Percentiles rank a stretch among this genome's conserved stretches.
These are phyloP conservation scores for Daedaleopsis sinensis DNA, from an alignment of 768 basidiomycete genomes.

Conservation along the genomic window DNA sequence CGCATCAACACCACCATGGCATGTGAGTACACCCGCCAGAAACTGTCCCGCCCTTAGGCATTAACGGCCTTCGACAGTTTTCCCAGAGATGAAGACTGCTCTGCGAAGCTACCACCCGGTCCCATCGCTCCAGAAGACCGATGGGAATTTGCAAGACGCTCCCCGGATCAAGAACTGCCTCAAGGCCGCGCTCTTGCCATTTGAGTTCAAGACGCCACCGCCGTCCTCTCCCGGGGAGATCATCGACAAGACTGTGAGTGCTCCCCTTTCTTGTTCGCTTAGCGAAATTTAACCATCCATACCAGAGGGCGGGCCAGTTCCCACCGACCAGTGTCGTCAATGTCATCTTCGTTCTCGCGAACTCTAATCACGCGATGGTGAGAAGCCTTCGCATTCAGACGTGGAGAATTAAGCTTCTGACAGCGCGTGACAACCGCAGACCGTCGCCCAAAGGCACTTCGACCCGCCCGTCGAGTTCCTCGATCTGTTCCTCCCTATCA, in stretches of 20 bases:
- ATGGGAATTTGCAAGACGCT: slow-evolving; percentile 87
- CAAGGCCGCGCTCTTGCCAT: slow-evolving; percentile 76
- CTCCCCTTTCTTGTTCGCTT: slow-evolving; percentile 6
- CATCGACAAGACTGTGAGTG: slow-evolving; percentile 62
- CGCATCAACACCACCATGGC: slow-evolving; percentile 94
- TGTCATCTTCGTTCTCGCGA: slow-evolving; percentile 80
- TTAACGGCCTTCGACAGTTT: slow-evolving; percentile 53
- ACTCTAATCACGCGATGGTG: slow-evolving; percentile 70
- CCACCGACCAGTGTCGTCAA: slow-evolving; percentile 90
- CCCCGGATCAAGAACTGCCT: slow-evolving; percentile 91
- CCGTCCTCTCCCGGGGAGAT: slow-evolving; percentile 80
- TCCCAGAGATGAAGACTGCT: slow-evolving; percentile 92
- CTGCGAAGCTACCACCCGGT: slow-evolving; percentile 89
- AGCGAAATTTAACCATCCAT: slow-evolving; percentile 4
- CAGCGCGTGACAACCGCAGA: slow-evolving; percentile 24
- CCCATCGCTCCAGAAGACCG: slow-evolving; percentile 87
- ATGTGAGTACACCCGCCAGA: slow-evolving; percentile 49
- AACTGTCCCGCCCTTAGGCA: slow-evolving; percentile 5
- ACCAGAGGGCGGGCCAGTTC: slow-evolving; percentile 56
- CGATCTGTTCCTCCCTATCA: slow-evolving; percentile 82
- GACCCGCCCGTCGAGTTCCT: slow-evolving; percentile 75
- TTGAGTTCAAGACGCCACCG: slow-evolving; percentile 64
- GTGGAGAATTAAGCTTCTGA: background rate
- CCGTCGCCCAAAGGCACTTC: slow-evolving; percentile 62
- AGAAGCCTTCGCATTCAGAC: background rate